Evolutionary conservation across 2,329 filamentous ascomycete species (phyloP).

Genomic region (Emmonsiellopsis sp.): DNA sequence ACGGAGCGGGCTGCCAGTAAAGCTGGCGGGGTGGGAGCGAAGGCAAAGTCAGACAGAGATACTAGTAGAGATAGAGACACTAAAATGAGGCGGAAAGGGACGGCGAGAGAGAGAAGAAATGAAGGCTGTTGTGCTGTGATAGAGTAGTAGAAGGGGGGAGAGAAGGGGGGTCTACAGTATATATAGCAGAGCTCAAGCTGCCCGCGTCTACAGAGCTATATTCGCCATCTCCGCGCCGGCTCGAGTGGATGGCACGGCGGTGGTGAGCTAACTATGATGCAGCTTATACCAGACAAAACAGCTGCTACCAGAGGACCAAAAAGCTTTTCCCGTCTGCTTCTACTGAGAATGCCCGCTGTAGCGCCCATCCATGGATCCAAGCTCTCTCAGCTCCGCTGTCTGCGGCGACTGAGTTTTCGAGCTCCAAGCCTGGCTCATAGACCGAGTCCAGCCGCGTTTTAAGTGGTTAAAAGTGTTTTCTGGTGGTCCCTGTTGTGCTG

Average conservation of each 20-base stretch:
- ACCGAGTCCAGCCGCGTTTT: not conserved
- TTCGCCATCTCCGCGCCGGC: not conserved
- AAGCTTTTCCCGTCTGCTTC: not conserved
- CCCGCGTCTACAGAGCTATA: not conserved
- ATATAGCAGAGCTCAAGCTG: too few species aligned
- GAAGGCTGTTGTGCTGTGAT: too few species aligned
- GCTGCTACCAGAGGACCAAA: not conserved
- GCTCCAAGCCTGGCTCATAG: not conserved
- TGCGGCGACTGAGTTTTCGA: not conserved
- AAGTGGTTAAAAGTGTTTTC: too few species aligned
- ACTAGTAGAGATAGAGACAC: too few species aligned
- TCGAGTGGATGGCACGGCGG: not conserved
- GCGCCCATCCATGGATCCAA: not conserved
- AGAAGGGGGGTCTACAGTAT: too few species aligned
- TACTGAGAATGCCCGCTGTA: not conserved
- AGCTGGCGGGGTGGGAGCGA: too few species aligned
- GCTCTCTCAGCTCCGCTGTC: not conserved
- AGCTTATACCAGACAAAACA: not conserved
- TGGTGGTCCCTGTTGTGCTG: too few species aligned
- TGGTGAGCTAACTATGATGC: constrained; percentile 1
- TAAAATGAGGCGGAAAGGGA: too few species aligned
- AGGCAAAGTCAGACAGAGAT: too few species aligned
- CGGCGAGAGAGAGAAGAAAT: too few species aligned
- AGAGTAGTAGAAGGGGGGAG: too few species aligned
- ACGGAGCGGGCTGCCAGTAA: too few species aligned